Evolutionary conservation across 345 rosid genomes (phyloP).

Genomic region (Noccaea bulbosa): DNA sequence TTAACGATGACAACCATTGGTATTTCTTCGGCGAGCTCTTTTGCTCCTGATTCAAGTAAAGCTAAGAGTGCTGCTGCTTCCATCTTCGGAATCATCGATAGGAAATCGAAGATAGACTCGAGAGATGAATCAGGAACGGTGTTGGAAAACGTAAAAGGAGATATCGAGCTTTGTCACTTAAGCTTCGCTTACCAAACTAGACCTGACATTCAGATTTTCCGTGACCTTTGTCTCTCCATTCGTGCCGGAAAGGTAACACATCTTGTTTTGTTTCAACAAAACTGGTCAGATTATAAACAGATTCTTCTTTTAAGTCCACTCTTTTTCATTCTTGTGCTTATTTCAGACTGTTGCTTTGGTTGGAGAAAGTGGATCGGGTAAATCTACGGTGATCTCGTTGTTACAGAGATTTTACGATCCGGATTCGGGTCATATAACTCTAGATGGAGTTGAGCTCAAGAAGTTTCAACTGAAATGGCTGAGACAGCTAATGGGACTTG

Average conservation of each 20-base stretch:
- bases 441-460: constrained; percentile 62
- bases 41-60: constrained; percentile 55
- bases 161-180: constrained; percentile 56
- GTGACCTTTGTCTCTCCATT: constrained; percentile 54
- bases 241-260: constrained; percentile 57
- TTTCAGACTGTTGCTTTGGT: constrained; percentile 66
- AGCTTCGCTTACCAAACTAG: constrained; percentile 62
- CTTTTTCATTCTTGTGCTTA: not conserved
- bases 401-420: constrained; percentile 67
- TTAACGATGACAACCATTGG: constrained; percentile 53
- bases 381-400: constrained; percentile 63
- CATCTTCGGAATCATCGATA: constrained; percentile 59
- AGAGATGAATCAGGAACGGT: constrained; percentile 53
- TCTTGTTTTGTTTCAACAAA: no score
- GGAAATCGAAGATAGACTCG: constrained; percentile 57
- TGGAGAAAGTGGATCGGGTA: constrained; percentile 79
- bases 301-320: no score
- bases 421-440: constrained; percentile 55
- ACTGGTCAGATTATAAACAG: no score
- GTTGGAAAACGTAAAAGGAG: constrained; percentile 53
- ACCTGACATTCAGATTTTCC: constrained; percentile 61
- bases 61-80: constrained; percentile 63
- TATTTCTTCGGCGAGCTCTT: constrained; percentile 57
- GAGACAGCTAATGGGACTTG: constrained; percentile 72
- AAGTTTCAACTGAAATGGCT: constrained; percentile 60